These are phyloP conservation scores for Nannochloris sp. DNA, from an alignment of 139 green algal genomes.

Conservation along the genomic window DNA sequence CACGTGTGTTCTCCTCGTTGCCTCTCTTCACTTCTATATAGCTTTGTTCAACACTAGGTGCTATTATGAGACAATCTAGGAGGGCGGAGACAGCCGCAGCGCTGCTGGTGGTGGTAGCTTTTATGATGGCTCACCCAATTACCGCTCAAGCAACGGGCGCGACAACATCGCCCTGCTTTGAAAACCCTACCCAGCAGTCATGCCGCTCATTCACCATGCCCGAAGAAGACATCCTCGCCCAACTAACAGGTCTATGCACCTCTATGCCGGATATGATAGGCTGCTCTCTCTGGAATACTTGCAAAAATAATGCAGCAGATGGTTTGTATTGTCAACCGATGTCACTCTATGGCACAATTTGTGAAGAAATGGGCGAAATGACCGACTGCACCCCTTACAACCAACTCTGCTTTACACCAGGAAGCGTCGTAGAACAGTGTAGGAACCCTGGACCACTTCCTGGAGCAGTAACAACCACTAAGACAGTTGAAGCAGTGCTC, in stretches of 20 bases:
- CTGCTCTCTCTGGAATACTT: conserved; percentile 18
- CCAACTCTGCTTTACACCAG: conserved; percentile 12
- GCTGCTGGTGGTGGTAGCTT: background rate
- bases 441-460: background rate
- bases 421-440: conserved; percentile 21
- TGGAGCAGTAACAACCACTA: background rate
- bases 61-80: too few relatives aligned
- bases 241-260: conserved; percentile 14
- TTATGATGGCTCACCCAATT: background rate
- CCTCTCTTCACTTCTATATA: too few relatives aligned
- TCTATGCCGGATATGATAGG: conserved; percentile 21
- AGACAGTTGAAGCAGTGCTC: conserved; percentile 3
- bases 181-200: background rate
- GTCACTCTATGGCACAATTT: conserved; percentile 15
- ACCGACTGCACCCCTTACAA: conserved; percentile 14
- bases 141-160: background rate
- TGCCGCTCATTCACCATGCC: conserved; percentile 9
- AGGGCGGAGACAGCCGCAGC: too few relatives aligned
- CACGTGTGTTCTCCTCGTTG: too few relatives aligned
- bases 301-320: background rate
- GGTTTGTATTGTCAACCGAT: conserved; percentile 22
- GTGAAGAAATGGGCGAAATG: conserved; percentile 15
- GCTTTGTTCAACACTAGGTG: too few relatives aligned
- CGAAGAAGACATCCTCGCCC: background rate
- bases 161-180: background rate